These are phyloP conservation scores for Puccinia coronata DNA, from an alignment of 1,284 basidiomycete genomes.

Conservation along the genomic window DNA sequence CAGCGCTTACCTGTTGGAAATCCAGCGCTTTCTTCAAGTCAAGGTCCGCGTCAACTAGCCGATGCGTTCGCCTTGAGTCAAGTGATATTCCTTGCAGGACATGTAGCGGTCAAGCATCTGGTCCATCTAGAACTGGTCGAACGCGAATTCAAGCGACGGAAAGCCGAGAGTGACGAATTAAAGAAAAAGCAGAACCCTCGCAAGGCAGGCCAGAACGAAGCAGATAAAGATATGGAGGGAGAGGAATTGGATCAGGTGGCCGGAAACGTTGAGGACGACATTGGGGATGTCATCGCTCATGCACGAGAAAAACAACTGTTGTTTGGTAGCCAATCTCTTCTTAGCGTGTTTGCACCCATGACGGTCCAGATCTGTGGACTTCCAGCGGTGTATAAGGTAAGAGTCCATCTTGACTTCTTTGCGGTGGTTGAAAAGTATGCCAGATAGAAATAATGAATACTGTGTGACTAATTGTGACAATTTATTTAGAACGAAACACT, in stretches of 20 bases:
- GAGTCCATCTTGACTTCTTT: not conserved
- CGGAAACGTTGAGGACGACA: constrained; percentile 96
- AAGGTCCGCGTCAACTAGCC: constrained; percentile 59
- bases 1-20: not conserved
- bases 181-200: constrained; percentile 47
- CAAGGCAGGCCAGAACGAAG: not conserved
- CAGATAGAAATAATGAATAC: too few relatives aligned
- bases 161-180: constrained; percentile 74
- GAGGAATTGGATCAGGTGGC: constrained; percentile 96
- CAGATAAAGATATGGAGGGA: constrained; percentile 64
- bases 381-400: constrained; percentile 70
- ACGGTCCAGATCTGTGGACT: constrained; percentile 79
- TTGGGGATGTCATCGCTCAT: constrained; percentile 82
- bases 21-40: not conserved
- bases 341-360: constrained; percentile 84
- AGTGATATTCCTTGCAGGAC: constrained; percentile 88
- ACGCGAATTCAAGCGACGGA: constrained; percentile 92
- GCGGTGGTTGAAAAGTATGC: too few relatives aligned
- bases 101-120: constrained; percentile 95
- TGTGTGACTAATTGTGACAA: not conserved
- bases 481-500: constrained; percentile 74
- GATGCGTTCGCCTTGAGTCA: constrained; percentile 86
- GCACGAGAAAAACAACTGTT: constrained; percentile 86
- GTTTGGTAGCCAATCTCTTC: constrained; percentile 77
- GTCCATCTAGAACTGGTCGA: constrained; percentile 97